Evolutionary conservation across 2,329 filamentous ascomycete species (phyloP).

Genomic region (Huntiella omanensis): DNA sequence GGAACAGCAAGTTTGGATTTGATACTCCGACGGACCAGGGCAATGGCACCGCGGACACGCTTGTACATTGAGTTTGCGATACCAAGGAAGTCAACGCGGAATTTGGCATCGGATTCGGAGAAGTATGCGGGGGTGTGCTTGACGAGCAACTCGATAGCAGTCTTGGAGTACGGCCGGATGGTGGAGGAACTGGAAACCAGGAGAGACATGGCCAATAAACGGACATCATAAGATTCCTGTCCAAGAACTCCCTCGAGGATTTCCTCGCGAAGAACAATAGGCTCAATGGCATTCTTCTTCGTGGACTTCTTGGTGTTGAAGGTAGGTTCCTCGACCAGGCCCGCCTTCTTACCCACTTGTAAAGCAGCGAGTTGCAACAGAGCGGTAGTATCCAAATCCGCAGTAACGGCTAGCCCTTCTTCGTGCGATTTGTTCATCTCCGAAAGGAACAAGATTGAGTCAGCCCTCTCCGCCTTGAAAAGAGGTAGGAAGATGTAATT

Average conservation of each 20-base stretch:
- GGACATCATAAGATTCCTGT: constrained; percentile 43
- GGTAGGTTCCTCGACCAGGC: constrained; percentile 46
- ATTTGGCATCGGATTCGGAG: constrained; percentile 70
- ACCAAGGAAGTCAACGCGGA: constrained; percentile 62
- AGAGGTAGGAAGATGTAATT: constrained; percentile 44
- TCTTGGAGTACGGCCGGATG: constrained; percentile 49
- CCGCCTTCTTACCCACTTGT: constrained; percentile 51
- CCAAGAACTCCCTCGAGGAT: constrained; percentile 33
- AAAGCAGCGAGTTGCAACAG: constrained; percentile 47
- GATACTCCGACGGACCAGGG: constrained; percentile 30
- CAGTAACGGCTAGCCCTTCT: constrained; percentile 17
- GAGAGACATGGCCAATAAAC: constrained; percentile 65
- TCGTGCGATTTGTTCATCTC: constrained; percentile 33
- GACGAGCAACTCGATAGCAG: constrained; percentile 42
- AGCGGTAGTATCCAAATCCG: constrained; percentile 32
- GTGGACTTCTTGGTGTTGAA: constrained; percentile 9
- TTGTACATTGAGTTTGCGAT: constrained; percentile 60
- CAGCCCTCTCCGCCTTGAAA: constrained; percentile 36
- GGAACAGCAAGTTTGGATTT: constrained; percentile 17
- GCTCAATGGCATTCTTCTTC: constrained; percentile 10
- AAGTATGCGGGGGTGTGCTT: constrained; percentile 53
- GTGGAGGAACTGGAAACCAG: constrained; percentile 58
- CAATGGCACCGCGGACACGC: constrained; percentile 49
- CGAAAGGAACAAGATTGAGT: constrained; percentile 38
- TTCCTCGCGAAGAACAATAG: constrained; percentile 22